phyloP scores from a whole-genome alignment of 441 rosid genomes.

The Pelargonium myrrhifolium region DNA sequence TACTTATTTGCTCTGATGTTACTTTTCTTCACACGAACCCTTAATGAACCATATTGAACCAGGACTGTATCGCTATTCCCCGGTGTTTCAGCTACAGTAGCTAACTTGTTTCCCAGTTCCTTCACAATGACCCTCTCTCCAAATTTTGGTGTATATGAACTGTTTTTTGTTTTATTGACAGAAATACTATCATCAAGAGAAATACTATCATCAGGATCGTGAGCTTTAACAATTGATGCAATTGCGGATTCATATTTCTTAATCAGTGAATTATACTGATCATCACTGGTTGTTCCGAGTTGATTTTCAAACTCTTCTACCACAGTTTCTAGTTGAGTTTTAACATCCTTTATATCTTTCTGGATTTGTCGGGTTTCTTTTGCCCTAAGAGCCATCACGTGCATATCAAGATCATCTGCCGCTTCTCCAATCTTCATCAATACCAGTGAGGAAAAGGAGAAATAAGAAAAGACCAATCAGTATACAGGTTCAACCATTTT shows the following conservation, averaged over 20 bases:
- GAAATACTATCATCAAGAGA: slow-evolving; percentile 31
- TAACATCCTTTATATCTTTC: slow-evolving; percentile 48
- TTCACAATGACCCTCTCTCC: slow-evolving; percentile 76
- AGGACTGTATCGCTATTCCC: slow-evolving; percentile 54
- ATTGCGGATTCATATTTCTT: slow-evolving; percentile 55
- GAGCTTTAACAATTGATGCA: slow-evolving; percentile 55
- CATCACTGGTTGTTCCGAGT: slow-evolving; percentile 36
- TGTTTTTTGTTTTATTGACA: slow-evolving; percentile 26
- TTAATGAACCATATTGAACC: slow-evolving; percentile 79
- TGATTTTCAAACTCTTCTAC: slow-evolving; percentile 49
- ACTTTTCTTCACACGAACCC: slow-evolving; percentile 58
- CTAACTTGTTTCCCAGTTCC: slow-evolving; percentile 63
- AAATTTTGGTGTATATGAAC: slow-evolving; percentile 36
- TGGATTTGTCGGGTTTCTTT: slow-evolving; percentile 51
- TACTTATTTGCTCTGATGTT: slow-evolving; percentile 39
- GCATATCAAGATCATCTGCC: slow-evolving; percentile 60
- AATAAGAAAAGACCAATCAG: slow-evolving; percentile 4
- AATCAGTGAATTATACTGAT: slow-evolving; percentile 49
- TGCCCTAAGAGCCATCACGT: slow-evolving; percentile 43
- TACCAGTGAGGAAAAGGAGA: slow-evolving; percentile 10
- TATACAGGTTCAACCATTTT: background rate
- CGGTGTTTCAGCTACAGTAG: slow-evolving; percentile 63
- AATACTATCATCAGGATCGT: slow-evolving; percentile 33
- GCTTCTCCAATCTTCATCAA: slow-evolving; percentile 55
- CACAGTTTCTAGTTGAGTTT: slow-evolving; percentile 41